Evolutionary conservation across 2,329 filamentous ascomycete genomes (phyloP), one percentile per base, ranked within the genome.

Genomic region (Trichophyton equinum): DNA sequence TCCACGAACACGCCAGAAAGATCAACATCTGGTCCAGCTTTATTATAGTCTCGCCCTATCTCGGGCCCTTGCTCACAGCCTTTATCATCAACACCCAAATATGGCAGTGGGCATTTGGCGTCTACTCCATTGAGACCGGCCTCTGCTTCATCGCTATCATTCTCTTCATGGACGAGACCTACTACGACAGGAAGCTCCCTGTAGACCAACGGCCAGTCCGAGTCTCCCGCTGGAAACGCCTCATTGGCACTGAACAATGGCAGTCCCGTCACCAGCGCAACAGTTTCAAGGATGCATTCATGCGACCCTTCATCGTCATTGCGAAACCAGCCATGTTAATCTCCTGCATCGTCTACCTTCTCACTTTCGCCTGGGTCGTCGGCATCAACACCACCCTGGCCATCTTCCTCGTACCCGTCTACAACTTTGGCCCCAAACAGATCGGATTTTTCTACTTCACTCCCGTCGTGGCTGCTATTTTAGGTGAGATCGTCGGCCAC

Each of bases 371-470:
- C 0, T 76, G 74, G 74, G 70, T 75, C 25, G 70, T 75, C 20
- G 81, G 80, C 4, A 79, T 83, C 68, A 83, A 83, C 66, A 82
- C 80, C 0, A 82, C 81, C 0, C 72, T 82, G 0, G 73, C 78
- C 51, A 79, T 82, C 20, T 78, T 82, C 61, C 71, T 83, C 2
- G 72, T 73, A 0, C 76, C 77, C 0, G 68, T 80, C 2, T 82
- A 83, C 66, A 73, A 75, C 9, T 81, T 82, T 66, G 77, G 75
- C 0, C 73, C 76, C 0, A 75, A 75, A 53, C 74, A 78, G 58
- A 78, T 82, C 56, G 81, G 77, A 0, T 77, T 75, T 64, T 82
- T 84, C 67, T 84, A 85, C 70, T 83, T 85, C 67, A 79, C 81
- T 0, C 80, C 80, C 2, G 75, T 84, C 27, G 76, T 83, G 0